Percentiles rank a stretch among this genome's conserved stretches.
Evolutionary conservation across 2,329 filamentous ascomycete species (phyloP).

Genomic region (Didymella glomerata): DNA sequence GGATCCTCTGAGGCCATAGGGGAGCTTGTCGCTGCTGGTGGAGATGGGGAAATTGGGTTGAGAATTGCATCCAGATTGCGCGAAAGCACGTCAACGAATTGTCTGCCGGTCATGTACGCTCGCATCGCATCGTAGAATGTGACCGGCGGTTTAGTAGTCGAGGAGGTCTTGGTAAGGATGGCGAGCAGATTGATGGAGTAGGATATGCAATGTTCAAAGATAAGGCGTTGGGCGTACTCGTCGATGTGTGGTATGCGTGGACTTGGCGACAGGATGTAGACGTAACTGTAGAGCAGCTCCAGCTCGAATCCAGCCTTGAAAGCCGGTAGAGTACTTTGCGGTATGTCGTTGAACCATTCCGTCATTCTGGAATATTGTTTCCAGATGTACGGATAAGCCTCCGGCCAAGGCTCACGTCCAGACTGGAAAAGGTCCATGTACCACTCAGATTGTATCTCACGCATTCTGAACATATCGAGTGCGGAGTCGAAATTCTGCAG

Average conservation of each 20-base stretch:
- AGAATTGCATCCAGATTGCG: slow-evolving; percentile 60
- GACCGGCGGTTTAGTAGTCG: slow-evolving; percentile 70
- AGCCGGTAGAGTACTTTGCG: slow-evolving; percentile 68
- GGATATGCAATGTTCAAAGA: slow-evolving; percentile 86
- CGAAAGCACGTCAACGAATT: slow-evolving; percentile 65
- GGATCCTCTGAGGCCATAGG: slow-evolving; percentile 46
- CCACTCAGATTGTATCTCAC: slow-evolving; percentile 86
- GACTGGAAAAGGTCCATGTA: slow-evolving; percentile 90
- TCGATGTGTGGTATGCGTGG: slow-evolving; percentile 75
- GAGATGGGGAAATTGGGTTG: slow-evolving; percentile 53
- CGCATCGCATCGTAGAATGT: slow-evolving; percentile 89
- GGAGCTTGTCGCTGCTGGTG: slow-evolving; percentile 42
- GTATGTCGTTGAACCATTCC: slow-evolving; percentile 82
- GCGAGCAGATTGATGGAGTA: slow-evolving; percentile 79
- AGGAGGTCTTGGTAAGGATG: slow-evolving; percentile 63
- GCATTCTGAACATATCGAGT: slow-evolving; percentile 79
- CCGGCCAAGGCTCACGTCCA: slow-evolving; percentile 71
- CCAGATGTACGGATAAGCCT: slow-evolving; percentile 77
- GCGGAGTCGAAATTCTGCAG: slow-evolving; percentile 72
- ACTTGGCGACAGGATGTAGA: slow-evolving; percentile 86
- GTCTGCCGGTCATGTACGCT: slow-evolving; percentile 73
- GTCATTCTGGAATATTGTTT: slow-evolving; percentile 78
- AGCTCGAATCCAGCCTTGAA: slow-evolving; percentile 83
- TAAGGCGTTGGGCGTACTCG: slow-evolving; percentile 78
- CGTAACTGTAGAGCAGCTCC: slow-evolving; percentile 88